Evolutionary conservation across 2,329 filamentous ascomycete genomes (phyloP).

Genomic region (Aspergillus sclerotialis): DNA sequence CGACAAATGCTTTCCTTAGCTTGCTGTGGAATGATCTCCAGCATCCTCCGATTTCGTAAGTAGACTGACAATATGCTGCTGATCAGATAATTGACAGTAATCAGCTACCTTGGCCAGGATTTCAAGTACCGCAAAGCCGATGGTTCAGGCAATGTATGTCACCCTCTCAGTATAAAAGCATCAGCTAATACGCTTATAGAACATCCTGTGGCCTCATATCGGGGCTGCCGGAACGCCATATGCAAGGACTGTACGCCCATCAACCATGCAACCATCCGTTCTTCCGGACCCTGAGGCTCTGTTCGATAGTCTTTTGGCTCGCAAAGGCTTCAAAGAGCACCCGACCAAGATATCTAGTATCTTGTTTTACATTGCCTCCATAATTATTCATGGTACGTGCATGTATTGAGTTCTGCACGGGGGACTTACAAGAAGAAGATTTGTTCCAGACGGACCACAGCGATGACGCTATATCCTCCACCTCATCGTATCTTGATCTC

Average conservation of each 20-base stretch:
- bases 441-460: constrained; percentile 59
- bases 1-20: constrained; percentile 47
- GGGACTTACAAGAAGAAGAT: constrained; percentile 34
- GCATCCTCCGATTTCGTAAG: constrained; percentile 46
- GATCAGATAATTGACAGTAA: constrained; percentile 9
- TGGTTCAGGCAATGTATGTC: constrained; percentile 35
- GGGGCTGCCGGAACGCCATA: constrained; percentile 62
- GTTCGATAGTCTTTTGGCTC: constrained; percentile 62
- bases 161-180: too few species aligned
- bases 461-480: constrained; percentile 58
- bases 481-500: constrained; percentile 69
- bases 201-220: constrained; percentile 55
- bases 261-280: constrained; percentile 50
- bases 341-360: constrained; percentile 67
- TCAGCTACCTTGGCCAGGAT: constrained; percentile 32
- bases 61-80: constrained; percentile 22
- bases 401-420: neutral
- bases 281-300: constrained; percentile 60
- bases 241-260: constrained; percentile 57
- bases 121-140: constrained; percentile 27
- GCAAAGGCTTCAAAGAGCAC: constrained; percentile 56
- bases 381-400: constrained; percentile 50
- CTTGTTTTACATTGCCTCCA: constrained; percentile 67
- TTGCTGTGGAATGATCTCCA: constrained; percentile 50
- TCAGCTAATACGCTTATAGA: constrained; percentile 45